Evolutionary conservation across 2,329 filamentous ascomycete genomes (phyloP).

Genomic region (Tolypocladium cylindrosporum): DNA sequence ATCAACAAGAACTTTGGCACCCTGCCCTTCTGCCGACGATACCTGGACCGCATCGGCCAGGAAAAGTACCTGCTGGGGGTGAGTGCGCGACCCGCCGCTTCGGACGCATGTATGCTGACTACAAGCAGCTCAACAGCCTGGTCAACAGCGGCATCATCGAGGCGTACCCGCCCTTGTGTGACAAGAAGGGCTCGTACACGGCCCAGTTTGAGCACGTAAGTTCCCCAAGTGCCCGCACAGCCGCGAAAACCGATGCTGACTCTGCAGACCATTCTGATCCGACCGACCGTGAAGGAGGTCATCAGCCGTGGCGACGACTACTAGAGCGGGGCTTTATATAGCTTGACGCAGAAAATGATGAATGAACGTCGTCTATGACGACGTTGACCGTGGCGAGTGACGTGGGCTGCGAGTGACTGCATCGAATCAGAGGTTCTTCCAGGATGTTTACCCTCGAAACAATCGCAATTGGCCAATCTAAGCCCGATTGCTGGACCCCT

Average conservation of each 20-base stretch:
- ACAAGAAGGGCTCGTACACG: constrained; percentile 90
- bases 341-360: neutral
- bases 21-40: constrained; percentile 80
- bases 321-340: constrained; percentile 26
- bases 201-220: constrained; percentile 91
- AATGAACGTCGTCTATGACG: neutral
- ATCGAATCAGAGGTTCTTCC: neutral
- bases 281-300: constrained; percentile 77
- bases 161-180: constrained; percentile 78
- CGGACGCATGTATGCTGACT: neutral
- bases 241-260: neutral
- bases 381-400: neutral
- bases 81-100: constrained; percentile 21
- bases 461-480: neutral
- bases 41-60: constrained; percentile 84
- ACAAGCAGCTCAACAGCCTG: constrained; percentile 65
- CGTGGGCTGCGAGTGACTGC: neutral
- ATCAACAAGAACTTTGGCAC: constrained; percentile 98
- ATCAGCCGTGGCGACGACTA: constrained; percentile 82
- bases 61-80: constrained; percentile 90
- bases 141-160: constrained; percentile 78
- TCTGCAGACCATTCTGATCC: constrained; percentile 60
- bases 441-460: too few species aligned
- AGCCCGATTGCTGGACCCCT: neutral
- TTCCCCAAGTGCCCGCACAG: constrained; percentile 11